These are phyloP conservation scores for Termitomyces sp. DNA, from an alignment of 768 basidiomycete species.

Conservation along the genomic window DNA sequence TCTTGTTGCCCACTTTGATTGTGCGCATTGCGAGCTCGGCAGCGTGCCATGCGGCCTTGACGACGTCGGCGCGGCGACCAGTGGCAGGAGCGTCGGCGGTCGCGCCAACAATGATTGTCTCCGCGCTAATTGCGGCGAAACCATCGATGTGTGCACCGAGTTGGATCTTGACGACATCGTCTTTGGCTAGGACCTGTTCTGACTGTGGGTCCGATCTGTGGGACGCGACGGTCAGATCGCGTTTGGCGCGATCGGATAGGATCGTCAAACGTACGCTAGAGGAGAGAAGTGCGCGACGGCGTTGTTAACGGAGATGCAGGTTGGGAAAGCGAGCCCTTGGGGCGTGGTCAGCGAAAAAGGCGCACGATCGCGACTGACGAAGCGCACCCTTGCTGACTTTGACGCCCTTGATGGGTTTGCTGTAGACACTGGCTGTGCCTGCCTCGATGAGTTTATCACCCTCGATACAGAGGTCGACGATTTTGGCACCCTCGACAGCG, in stretches of 20 bases:
- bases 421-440: slow-evolving; percentile 81
- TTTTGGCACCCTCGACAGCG: slow-evolving; percentile 75
- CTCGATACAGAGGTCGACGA: slow-evolving; percentile 86
- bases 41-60: slow-evolving; percentile 92
- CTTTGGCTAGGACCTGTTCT: slow-evolving; percentile 63
- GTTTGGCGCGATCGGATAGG: slow-evolving; percentile 13
- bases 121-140: slow-evolving; percentile 88
- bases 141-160: slow-evolving; percentile 98
- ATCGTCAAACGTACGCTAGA: slow-evolving; percentile 61
- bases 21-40: slow-evolving; percentile 90
- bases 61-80: slow-evolving; percentile 82
- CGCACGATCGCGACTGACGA: slow-evolving; percentile 17
- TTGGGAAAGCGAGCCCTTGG: slow-evolving; percentile 90
- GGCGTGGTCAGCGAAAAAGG: slow-evolving; percentile 1
- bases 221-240: slow-evolving; percentile 9
- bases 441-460: slow-evolving; percentile 93
- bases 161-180: slow-evolving; percentile 94
- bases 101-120: slow-evolving; percentile 88
- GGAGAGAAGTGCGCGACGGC: slow-evolving; percentile 95
- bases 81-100: slow-evolving; percentile 69
- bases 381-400: slow-evolving; percentile 77
- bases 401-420: slow-evolving; percentile 84
- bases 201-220: slow-evolving; percentile 73
- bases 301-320: slow-evolving; percentile 92
- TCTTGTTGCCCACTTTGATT: slow-evolving; percentile 89